Evolutionary conservation across 352 stramenopile genomes (phyloP), one percentile per base, ranked within the genome.

Genomic region (Phytopythium delawarense): DNA sequence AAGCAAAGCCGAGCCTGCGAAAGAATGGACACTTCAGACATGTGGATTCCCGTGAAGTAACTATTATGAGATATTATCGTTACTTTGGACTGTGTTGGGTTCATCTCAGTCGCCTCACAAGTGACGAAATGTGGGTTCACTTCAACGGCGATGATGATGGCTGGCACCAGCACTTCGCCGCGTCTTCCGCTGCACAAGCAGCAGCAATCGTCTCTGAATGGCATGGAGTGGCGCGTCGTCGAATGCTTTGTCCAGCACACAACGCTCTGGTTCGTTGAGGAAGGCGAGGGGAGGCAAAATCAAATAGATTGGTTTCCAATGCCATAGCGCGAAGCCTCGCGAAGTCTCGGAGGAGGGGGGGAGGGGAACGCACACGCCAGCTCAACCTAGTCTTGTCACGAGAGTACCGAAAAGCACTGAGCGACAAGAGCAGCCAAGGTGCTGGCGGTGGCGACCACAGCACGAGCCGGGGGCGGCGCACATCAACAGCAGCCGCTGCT

Each of bases 401-500:
- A 1, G 16, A 32, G 45, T 3, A 11, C n/a, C 4, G 21, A 15
- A 15, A 28, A 35, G 45, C 30, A 12, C 6, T 13, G 15, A 34
- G 21, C 21, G 12, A 1, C 9, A 12, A 16, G 28, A 25, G 28
- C 20, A 42, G 28, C 15, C 51, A 32, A 52, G n/a, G 11, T 1
- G 7, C 45, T 15, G 45, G 7, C 28, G 32, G 20, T 1, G 50
- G 50, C 50, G 28, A 28, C 23, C 45, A 9, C 44, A 20, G 18
- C 20, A 7, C 2, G 48, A 18, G 30, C 16, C 5, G 28, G n/a
- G 20, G 20, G 9, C 51, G 11, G 16, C 3, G 13, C 25, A 9
- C 25, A 6, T 50, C 86, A 91, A 67, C 81, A 86, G 63, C 78
- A 88, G 61, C 76, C 80, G 40, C 78, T 69, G 56, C 67, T 75